Conservation (phyloP, 352 stramenopile species). For the Pythium dissimile region DNA sequence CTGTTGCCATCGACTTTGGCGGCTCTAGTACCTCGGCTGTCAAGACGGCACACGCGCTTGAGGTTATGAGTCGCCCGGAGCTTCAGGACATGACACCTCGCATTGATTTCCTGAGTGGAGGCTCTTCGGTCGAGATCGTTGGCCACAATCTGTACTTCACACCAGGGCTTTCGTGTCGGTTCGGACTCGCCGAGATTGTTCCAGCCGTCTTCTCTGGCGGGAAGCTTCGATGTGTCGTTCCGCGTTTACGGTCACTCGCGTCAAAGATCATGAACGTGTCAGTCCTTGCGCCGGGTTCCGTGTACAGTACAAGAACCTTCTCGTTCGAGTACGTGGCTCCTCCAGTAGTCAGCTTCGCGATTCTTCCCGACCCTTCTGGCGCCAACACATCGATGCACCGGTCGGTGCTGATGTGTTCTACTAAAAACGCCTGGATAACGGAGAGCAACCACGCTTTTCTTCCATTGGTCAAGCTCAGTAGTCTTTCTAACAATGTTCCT, state of each 20-base stretch:
- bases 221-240: constrained; percentile 12
- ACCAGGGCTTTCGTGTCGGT: constrained; percentile 8
- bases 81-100: constrained; percentile 2
- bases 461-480: constrained; percentile 10
- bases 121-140: constrained; percentile 7
- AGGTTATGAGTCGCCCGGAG: constrained; percentile 5
- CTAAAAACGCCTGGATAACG: background rate
- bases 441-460: background rate
- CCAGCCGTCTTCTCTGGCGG: background rate
- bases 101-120: constrained; percentile 12
- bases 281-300: background rate
- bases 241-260: background rate
- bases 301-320: constrained; percentile 7
- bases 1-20: background rate
- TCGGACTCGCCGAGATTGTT: background rate
- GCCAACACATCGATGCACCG: background rate
- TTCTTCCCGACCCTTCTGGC: background rate
- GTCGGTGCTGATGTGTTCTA: constrained; percentile 1
- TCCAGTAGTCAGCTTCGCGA: background rate
- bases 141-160: constrained; percentile 16
- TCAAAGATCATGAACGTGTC: constrained; percentile 15
- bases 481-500: background rate
- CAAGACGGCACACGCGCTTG: background rate
- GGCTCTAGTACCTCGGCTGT: background rate
- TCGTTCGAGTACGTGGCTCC: constrained; percentile 7